These are phyloP conservation scores for Epithemia pelagica DNA, from an alignment of 108 stramenopile species.

Conservation along the genomic window DNA sequence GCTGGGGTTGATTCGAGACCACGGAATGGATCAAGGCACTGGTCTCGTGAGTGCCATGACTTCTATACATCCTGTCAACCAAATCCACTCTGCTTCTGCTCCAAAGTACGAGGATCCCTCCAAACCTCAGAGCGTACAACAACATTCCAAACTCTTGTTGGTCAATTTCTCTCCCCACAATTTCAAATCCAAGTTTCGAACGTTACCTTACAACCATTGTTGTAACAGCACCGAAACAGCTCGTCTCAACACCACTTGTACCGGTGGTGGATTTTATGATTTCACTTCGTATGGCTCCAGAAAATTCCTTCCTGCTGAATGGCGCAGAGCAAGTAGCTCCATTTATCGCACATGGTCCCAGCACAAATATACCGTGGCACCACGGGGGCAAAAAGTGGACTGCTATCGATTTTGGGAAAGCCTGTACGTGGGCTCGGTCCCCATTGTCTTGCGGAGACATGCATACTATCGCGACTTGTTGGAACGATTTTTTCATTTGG, in stretches of 20 bases:
- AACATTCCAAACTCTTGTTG: not conserved
- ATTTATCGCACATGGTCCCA: not conserved
- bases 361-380: not conserved
- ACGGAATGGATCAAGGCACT: not conserved
- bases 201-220: not conserved
- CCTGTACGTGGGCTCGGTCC: not conserved
- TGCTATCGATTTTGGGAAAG: not conserved
- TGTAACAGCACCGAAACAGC: not conserved
- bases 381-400: not conserved
- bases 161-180: not conserved
- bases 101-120: not conserved
- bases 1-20: not conserved
- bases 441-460: not conserved
- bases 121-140: not conserved
- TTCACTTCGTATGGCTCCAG: not conserved
- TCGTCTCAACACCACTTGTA: not conserved
- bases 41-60: not conserved
- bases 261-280: not conserved
- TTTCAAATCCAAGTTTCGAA: not conserved
- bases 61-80: not conserved
- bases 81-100: not conserved
- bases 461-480: not conserved
- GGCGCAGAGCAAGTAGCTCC: not conserved
- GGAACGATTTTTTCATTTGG: not conserved
- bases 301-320: not conserved